These are phyloP conservation scores for Ilex aquifolium DNA, from an alignment of 257 asterid species.

Conservation along the genomic window DNA sequence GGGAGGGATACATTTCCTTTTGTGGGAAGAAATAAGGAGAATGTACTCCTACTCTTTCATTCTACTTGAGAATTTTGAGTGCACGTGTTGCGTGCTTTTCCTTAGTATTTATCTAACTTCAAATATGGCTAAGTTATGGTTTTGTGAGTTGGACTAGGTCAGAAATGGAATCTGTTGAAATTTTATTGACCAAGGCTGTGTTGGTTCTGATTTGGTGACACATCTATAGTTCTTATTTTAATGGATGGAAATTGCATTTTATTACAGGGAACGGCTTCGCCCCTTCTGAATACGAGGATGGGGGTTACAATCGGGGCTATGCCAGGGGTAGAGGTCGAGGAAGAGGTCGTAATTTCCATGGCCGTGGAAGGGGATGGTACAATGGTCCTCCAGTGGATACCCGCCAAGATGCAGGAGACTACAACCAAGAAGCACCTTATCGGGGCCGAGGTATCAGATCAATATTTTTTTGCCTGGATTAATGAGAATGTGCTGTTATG, in stretches of 20 bases:
- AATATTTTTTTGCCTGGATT: background rate
- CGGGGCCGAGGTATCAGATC: slow-evolving; percentile 28
- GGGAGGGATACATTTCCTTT: too few relatives aligned
- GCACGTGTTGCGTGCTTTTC: too few relatives aligned
- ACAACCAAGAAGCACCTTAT: slow-evolving; percentile 59
- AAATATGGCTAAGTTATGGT: too few relatives aligned
- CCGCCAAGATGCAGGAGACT: slow-evolving; percentile 53
- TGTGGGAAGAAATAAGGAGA: too few relatives aligned
- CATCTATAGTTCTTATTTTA: too few relatives aligned
- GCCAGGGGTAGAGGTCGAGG: slow-evolving; percentile 84
- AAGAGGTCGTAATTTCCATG: slow-evolving; percentile 63
- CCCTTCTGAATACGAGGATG: slow-evolving; percentile 62
- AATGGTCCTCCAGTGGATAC: slow-evolving; percentile 48
- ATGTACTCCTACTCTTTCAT: too few relatives aligned
- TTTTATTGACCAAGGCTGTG: too few relatives aligned
- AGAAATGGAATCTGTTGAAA: too few relatives aligned
- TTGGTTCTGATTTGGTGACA: too few relatives aligned
- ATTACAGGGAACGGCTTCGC: slow-evolving; percentile 59
- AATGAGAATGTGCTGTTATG: background rate
- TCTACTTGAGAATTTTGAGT: too few relatives aligned
- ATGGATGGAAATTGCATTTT: slow-evolving; percentile 1
- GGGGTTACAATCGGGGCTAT: slow-evolving; percentile 49
- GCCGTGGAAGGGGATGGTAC: slow-evolving; percentile 85
- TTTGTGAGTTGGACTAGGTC: too few relatives aligned
- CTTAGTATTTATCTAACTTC: too few relatives aligned